Evolutionary conservation across 2,329 filamentous ascomycete genomes (phyloP).

Genomic region (Scedosporium apiospermum): DNA sequence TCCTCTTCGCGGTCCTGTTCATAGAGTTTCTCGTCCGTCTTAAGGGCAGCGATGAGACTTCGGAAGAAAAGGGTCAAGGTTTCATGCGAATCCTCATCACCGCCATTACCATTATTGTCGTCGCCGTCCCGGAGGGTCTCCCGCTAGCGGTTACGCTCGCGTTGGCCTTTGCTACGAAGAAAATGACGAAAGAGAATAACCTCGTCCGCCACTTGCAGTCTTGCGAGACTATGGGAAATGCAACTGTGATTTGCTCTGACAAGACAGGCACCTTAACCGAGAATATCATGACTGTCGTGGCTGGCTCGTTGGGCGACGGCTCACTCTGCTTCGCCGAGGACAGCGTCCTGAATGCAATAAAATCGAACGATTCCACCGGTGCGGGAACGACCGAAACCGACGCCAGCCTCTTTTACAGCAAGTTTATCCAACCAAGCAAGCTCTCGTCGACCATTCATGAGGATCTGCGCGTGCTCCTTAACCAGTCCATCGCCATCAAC

Average conservation of each 20-base stretch:
- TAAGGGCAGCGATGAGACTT: constrained; percentile 8
- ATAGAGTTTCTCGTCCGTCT: constrained; percentile 22
- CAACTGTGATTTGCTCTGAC: constrained; percentile 54
- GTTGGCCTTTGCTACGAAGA: constrained; percentile 51
- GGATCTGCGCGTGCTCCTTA: constrained; percentile 25
- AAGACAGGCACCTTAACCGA: constrained; percentile 57
- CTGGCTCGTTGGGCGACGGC: constrained; percentile 22
- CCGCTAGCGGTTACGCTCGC: constrained; percentile 52
- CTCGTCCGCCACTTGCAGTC: constrained; percentile 48
- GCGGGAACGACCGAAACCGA: neutral
- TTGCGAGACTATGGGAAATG: constrained; percentile 56
- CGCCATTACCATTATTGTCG: constrained; percentile 49
- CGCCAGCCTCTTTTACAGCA: neutral
- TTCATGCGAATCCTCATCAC: constrained; percentile 30
- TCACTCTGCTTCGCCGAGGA: constrained; percentile 32
- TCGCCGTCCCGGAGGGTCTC: constrained; percentile 50
- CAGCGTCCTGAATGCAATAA: constrained; percentile 24
- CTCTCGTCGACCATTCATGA: neutral
- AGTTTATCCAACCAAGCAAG: neutral
- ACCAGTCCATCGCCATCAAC: constrained; percentile 32
- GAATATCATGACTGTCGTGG: constrained; percentile 54
- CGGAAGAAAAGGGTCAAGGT: constrained; percentile 36
- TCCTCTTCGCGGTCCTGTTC: constrained; percentile 12
- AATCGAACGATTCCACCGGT: constrained; percentile 5
- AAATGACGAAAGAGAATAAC: constrained; percentile 55